Evolutionary conservation across 2,329 filamentous ascomycete genomes (phyloP).

Genomic region (Sclerotinia subarctica): DNA sequence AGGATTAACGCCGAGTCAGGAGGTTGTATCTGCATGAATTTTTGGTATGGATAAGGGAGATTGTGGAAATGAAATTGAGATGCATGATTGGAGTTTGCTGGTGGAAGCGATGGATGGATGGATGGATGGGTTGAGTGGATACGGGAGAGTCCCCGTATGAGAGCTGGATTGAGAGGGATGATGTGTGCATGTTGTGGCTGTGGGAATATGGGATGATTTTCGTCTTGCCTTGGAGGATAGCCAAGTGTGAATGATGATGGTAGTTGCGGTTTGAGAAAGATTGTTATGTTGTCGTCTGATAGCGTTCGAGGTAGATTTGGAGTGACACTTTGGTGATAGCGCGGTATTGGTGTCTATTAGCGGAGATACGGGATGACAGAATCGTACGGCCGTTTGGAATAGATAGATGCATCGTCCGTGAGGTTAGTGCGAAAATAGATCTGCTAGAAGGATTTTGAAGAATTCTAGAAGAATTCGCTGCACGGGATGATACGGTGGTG

Average conservation of each 20-base stretch:
- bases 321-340: background rate
- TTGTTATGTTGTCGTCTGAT: background rate
- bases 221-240: background rate
- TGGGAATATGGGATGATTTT: slow-evolving; percentile 7
- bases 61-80: slow-evolving; percentile 1
- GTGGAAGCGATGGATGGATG: background rate
- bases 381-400: slow-evolving; percentile 5
- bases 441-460: slow-evolving; percentile 7
- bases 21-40: slow-evolving; percentile 5
- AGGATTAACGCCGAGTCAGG: background rate
- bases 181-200: background rate
- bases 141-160: background rate
- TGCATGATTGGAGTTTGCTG: background rate
- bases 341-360: background rate
- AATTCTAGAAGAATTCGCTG: slow-evolving; percentile 2
- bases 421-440: background rate
- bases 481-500: slow-evolving; percentile 1
- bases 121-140: background rate
- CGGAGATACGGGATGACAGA: background rate
- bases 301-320: slow-evolving; percentile 1
- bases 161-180: slow-evolving; percentile 6
- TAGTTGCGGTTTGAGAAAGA: slow-evolving; percentile 5
- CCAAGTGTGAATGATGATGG: background rate
- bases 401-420: slow-evolving; percentile 5
- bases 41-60: background rate